Base-by-base conservation (phyloP, 2,329 filamentous ascomycete species). In the Keithomyces neogunnii region DNA sequence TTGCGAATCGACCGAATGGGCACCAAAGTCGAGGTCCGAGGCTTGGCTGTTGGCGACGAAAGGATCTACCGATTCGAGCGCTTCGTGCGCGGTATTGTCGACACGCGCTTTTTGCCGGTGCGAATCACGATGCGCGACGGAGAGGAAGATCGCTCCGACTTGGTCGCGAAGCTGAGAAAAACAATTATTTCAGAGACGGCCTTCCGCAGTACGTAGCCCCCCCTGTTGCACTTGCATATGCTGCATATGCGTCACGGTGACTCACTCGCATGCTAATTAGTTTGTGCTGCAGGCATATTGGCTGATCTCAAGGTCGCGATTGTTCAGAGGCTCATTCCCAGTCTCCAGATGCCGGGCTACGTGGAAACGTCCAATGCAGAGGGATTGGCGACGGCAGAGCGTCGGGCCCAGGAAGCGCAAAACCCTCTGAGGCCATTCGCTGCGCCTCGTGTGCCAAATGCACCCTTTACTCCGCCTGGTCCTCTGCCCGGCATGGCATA, bases 1-100 rank as follows among this genome's bases (percentile, higher is more conserved):
- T 67, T 96, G 58, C 92, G 90, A 64, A 71, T 95, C 55, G 89
- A 86, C 66, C 81, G 89, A 49, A 78, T 96, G 60, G 90, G 91
- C 43, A 78, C 78, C 60, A 95, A 92, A 63, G 85, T 87, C n/a
- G 84, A 96, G 55, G 76, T 96, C 39, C 82, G 89, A 60, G 91
- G 85, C 3, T 75, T 95, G 40, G 89, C 82, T 1, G 68, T 91
- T 13, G 88, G 86, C 30, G 86, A 91, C 63, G 90, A 96, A 62
- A 85, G 82, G 58, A 93, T 91, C 49, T 78, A 84, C 52, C 83
- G 85, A 42, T 84, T 93, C 61, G 90, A 96, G 57, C 66, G 95
- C 50, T 76, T 77, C 3, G 57, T 66, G 3, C 81, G 83, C 57
- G 90, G 97, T 62, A 90, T 86, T 63, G 74, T 96, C 54, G 86